phyloP scores from a whole-genome alignment of 495 filamentous ascomycete genomes.

The Bryoglossum gracile region DNA sequence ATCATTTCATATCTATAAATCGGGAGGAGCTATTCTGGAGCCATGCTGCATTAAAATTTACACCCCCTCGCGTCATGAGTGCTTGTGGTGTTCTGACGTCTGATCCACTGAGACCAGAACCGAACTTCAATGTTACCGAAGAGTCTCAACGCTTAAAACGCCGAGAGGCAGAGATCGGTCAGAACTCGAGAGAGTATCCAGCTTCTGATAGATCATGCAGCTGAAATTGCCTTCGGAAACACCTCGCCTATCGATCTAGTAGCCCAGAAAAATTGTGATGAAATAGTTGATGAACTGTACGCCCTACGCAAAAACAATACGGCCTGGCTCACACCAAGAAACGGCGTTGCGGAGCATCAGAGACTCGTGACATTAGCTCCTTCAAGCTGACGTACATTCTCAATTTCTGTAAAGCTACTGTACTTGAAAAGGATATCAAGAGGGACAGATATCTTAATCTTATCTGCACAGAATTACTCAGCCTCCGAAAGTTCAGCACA shows the following conservation, averaged over 20 bases:
- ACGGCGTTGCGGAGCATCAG: neutral
- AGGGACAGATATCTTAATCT: neutral
- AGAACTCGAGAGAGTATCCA: conserved; percentile 22
- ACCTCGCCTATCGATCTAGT: neutral
- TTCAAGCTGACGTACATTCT: neutral
- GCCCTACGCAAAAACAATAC: neutral
- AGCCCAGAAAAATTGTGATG: neutral
- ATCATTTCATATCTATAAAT: neutral
- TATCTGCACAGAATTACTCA: neutral
- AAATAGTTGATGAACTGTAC: conserved; percentile 3
- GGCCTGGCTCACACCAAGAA: neutral
- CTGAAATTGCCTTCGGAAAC: neutral
- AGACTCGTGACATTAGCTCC: neutral
- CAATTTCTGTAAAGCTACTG: neutral
- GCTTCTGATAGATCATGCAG: conserved; percentile 13
- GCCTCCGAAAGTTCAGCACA: neutral
- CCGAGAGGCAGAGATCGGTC: neutral
- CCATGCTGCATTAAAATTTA: neutral
- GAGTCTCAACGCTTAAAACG: neutral
- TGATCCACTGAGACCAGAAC: neutral
- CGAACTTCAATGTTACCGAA: neutral
- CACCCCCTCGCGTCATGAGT: too few species aligned
- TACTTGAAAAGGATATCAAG: neutral
- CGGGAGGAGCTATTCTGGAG: neutral
- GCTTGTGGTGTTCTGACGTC: neutral